Conservation (phyloP, 305 asterid species). For the Petunia hybrid region DNA sequence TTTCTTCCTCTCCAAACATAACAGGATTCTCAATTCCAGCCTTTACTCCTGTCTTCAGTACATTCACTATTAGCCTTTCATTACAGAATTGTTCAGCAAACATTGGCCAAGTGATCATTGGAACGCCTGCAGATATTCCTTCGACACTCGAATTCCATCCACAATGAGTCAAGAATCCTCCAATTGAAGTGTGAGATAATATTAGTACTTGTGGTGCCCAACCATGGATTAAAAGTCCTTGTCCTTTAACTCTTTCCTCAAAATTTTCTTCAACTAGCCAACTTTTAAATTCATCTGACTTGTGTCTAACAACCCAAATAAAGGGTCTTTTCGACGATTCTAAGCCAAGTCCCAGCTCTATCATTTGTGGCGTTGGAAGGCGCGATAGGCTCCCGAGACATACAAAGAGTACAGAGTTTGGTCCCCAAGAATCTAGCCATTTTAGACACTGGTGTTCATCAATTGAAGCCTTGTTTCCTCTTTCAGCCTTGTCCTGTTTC, state of each 20-base stretch:
- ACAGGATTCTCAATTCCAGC: constrained; percentile 45
- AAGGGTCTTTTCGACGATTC: constrained; percentile 52
- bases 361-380: constrained; percentile 46
- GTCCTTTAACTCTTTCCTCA: constrained; percentile 43
- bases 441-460: constrained; percentile 39
- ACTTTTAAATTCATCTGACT: constrained; percentile 41
- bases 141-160: constrained; percentile 63
- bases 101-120: constrained; percentile 60
- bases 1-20: constrained; percentile 47
- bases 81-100: constrained; percentile 60
- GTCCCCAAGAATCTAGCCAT: constrained; percentile 49
- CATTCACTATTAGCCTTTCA: constrained; percentile 47
- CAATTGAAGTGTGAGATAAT: constrained; percentile 47
- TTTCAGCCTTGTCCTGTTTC: constrained; percentile 43
- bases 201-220: constrained; percentile 68
- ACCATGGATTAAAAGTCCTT: constrained; percentile 56
- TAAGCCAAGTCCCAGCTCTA: constrained; percentile 57
- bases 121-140: constrained; percentile 51
- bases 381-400: constrained; percentile 56
- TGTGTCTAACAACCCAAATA: constrained; percentile 48
- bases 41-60: constrained; percentile 47
- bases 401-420: constrained; percentile 54
- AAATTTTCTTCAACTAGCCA: constrained; percentile 49
- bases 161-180: constrained; percentile 62
- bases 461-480: constrained; percentile 47